phyloP scores from a whole-genome alignment of 2,329 filamentous ascomycete species.

The Cladophialophora yegresii region DNA sequence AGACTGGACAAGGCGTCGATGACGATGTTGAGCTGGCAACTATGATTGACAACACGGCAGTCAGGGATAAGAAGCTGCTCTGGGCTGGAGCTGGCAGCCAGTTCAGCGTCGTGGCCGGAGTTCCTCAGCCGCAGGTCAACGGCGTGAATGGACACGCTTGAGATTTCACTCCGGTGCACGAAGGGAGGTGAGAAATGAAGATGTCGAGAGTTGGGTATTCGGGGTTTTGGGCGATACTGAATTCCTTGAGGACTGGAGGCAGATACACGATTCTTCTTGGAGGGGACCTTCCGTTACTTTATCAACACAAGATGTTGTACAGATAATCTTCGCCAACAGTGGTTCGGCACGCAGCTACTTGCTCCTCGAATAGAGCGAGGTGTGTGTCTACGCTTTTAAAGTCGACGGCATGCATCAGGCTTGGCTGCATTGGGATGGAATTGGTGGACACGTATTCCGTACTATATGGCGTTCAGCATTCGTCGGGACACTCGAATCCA shows the following conservation, averaged over 20 bases:
- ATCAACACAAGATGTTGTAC: slow-evolving; percentile 4
- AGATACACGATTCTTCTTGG: slow-evolving; percentile 4
- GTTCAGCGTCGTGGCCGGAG: slow-evolving; percentile 54
- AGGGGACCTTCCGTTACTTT: not conserved
- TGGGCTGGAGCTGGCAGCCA: slow-evolving; percentile 88
- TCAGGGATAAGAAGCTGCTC: slow-evolving; percentile 71
- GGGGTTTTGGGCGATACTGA: slow-evolving; percentile 5
- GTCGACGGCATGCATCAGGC: not conserved
- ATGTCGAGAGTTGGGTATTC: not conserved
- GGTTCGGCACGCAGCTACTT: not conserved
- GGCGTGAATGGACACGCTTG: slow-evolving; percentile 35
- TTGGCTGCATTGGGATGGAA: not conserved
- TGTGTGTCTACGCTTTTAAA: not conserved
- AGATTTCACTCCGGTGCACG: not conserved
- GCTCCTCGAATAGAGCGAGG: not conserved
- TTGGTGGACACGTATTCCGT: not conserved
- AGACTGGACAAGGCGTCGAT: slow-evolving; percentile 74
- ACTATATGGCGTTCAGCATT: slow-evolving; percentile 1
- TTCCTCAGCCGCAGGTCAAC: slow-evolving; percentile 29
- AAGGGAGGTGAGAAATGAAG: not conserved
- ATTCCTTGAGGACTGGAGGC: not conserved
- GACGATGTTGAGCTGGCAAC: slow-evolving; percentile 79
- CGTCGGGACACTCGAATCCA: not conserved
- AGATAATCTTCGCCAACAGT: slow-evolving; percentile 7
- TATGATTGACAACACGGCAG: slow-evolving; percentile 79